These are phyloP conservation scores for Lodderomyces oxycetoniae DNA, from an alignment of 1,139 yeast genomes.

Conservation along the genomic window DNA sequence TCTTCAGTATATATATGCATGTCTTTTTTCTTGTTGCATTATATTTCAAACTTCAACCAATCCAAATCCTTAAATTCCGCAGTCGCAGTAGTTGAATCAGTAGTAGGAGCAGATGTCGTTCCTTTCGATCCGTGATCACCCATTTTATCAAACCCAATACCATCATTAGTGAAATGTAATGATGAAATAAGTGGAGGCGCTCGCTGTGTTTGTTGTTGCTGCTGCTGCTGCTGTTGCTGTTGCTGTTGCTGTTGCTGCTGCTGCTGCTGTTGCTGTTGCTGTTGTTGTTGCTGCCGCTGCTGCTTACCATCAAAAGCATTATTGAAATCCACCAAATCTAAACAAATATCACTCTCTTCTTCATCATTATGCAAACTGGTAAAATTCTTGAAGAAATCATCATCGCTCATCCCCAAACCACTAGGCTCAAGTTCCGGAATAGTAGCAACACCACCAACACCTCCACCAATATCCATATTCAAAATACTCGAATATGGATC, in stretches of 20 bases:
- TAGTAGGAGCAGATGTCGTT: not conserved
- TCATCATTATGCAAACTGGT: constrained; percentile 9
- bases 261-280: too few species aligned
- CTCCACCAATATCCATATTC: not conserved
- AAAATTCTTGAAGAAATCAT: constrained; percentile 12
- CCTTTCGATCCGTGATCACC: not conserved
- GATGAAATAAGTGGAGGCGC: not conserved
- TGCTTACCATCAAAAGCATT: not conserved
- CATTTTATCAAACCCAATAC: constrained; percentile 1
- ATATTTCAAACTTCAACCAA: constrained; percentile 46
- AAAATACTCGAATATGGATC: not conserved
- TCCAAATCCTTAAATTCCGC: constrained; percentile 30
- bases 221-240: not conserved
- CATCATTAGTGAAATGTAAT: constrained; percentile 1
- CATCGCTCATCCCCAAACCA: constrained; percentile 7
- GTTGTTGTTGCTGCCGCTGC: not conserved
- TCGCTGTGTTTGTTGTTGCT: not conserved
- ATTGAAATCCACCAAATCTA: not conserved
- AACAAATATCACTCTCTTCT: not conserved
- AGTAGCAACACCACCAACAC: not conserved
- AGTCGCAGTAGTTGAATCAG: constrained; percentile 1
- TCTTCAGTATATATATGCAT: too few species aligned
- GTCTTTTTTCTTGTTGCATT: constrained; percentile 8
- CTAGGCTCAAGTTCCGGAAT: constrained; percentile 2
- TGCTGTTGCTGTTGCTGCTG: not conserved